Evolutionary conservation across 1,139 yeast species (phyloP).

Genomic region (Pichia sp.): DNA sequence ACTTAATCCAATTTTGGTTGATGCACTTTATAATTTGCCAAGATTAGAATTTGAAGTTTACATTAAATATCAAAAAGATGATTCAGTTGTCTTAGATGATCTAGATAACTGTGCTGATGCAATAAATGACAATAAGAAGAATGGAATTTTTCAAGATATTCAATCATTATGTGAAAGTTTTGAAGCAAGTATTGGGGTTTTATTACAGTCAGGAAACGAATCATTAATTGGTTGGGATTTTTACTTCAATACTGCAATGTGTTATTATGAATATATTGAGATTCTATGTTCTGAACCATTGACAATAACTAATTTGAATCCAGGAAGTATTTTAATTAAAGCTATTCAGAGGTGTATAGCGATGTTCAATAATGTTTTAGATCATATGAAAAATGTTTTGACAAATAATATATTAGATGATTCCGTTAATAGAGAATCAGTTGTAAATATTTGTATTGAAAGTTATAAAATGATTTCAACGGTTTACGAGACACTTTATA

Average conservation of each 20-base stretch:
- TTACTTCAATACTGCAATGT: conserved; percentile 41
- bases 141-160: conserved; percentile 38
- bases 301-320: conserved; percentile 5
- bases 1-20: conserved; percentile 27
- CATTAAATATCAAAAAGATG: conserved; percentile 37
- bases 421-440: conserved; percentile 13
- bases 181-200: conserved; percentile 32
- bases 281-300: conserved; percentile 22
- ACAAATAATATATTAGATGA: neutral
- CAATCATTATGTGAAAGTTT: conserved; percentile 34
- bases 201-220: conserved; percentile 17
- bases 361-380: conserved; percentile 7
- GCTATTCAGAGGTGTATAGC: conserved; percentile 13
- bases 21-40: conserved; percentile 44
- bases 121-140: conserved; percentile 21
- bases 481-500: conserved; percentile 26
- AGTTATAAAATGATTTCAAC: conserved; percentile 30
- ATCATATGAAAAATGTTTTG: conserved; percentile 1
- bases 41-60: conserved; percentile 46
- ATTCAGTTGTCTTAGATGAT: conserved; percentile 36
- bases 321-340: conserved; percentile 13
- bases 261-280: conserved; percentile 44
- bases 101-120: conserved; percentile 40
- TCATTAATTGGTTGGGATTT: conserved; percentile 31
- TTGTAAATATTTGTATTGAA: conserved; percentile 21